A percentile compares a stretch with the other conserved stretches of the same genome.
phyloP scores from a whole-genome alignment of 2,329 filamentous ascomycete genomes.

The Fusarium mexicanum region DNA sequence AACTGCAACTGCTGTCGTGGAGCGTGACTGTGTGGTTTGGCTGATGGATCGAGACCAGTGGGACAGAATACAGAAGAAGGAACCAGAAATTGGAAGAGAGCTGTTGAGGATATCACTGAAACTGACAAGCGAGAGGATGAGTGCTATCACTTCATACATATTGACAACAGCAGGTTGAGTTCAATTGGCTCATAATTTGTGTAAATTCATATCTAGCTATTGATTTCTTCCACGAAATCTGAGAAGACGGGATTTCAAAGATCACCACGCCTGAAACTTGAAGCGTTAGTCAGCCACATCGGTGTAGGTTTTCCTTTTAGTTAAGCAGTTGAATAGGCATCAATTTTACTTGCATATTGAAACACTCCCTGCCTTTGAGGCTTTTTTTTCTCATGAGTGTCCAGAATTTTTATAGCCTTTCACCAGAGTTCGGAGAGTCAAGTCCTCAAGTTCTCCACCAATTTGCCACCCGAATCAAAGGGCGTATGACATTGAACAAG shows the following conservation, averaged over 20 bases:
- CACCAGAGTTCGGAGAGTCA: not conserved
- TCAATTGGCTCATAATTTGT: not conserved
- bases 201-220: not conserved
- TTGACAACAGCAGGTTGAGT: constrained; percentile 59
- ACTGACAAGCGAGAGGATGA: constrained; percentile 93
- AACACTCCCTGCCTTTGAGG: not conserved
- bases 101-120: constrained; percentile 88
- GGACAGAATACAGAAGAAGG: constrained; percentile 74
- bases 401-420: not conserved
- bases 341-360: not conserved
- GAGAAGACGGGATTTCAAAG: not conserved
- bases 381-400: not conserved
- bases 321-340: not conserved
- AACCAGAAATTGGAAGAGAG: constrained; percentile 84
- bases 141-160: constrained; percentile 68
- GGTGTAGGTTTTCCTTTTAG: not conserved
- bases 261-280: not conserved
- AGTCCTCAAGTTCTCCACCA: constrained; percentile 7
- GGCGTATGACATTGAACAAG: not conserved
- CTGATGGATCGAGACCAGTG: constrained; percentile 77
- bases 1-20: constrained; percentile 86
- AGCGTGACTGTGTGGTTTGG: constrained; percentile 86
- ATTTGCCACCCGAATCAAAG: constrained; percentile 30
- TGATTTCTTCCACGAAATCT: not conserved
- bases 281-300: constrained; percentile 26